Evolutionary conservation across 1,284 basidiomycete genomes (phyloP), one percentile per base, ranked within the genome.

Genomic region (Boletus calvinii): DNA sequence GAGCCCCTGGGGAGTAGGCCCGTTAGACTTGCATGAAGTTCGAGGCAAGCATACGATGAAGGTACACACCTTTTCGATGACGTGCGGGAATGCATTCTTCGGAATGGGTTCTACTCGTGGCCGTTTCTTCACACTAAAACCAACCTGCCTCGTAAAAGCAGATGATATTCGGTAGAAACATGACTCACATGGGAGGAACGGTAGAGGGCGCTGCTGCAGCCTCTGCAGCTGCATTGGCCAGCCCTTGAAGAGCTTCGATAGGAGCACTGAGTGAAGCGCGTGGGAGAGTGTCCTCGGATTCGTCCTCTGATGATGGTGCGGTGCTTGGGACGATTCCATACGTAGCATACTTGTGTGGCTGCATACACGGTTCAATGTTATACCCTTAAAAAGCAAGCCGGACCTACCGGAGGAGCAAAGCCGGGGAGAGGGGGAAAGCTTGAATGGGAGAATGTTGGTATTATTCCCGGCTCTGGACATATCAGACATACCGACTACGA

Each of bases 151-250:
- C 46, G 37, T 37, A 43, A 77, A 44, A 15, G 43, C 2, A 37
- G 8, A 32, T 12, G 15, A 35, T 12, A 29, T n/a, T 22, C 6
- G 22, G 74, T 73, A 12, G 22, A 35, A 24, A 32, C 4, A 42
- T 7, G 35, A 46, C 65, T 30, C 32, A 72, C 69, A 58, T 53
- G 8, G 60, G 46, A 37, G 72, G 59, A 29, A 70, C 64, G 6
- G 70, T 51, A 13, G 74, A 77, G 2, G 90, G 81, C 2, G 79
- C 87, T 4, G 90, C 87, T 1, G 94, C 92, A 2, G 93, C 90
- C 69, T 94, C 92, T 22, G 92, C 94, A 5, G 93, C 93, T 2
- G 93, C 93, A 66, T 96, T 95, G 12, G 93, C 94, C 40, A 96
- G 76, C 2, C 92, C 92, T 66, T 96, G 90, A 31, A 96, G 75